Evolutionary conservation across 78 protist species (phyloP).

Genomic region (Tieghemostelium lacteum): DNA sequence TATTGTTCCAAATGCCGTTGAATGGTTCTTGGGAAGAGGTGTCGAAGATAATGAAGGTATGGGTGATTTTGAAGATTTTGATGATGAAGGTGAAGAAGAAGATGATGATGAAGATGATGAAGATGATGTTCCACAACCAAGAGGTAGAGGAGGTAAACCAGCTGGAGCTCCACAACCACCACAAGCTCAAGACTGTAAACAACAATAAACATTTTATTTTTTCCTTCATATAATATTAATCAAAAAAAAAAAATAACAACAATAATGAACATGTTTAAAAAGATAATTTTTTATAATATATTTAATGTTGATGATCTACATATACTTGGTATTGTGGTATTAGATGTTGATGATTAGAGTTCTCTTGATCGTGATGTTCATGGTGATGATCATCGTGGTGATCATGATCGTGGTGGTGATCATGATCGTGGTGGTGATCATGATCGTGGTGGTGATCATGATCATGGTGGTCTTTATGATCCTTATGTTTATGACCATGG

Average conservation of each 20-base stretch:
- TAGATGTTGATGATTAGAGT: slow-evolving; percentile 11
- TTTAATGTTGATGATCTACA: background rate
- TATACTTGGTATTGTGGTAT: background rate
- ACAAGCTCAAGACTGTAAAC: background rate
- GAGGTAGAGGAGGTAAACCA: background rate
- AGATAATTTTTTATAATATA: no score
- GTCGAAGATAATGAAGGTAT: slow-evolving; percentile 13
- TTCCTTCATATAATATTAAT: no score
- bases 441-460: background rate
- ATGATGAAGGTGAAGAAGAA: slow-evolving; percentile 44
- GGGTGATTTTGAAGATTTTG: slow-evolving; percentile 47
- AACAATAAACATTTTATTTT: no score
- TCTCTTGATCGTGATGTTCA: slow-evolving; percentile 11
- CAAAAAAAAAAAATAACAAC: no score
- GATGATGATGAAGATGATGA: slow-evolving; percentile 43
- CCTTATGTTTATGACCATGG: slow-evolving; percentile 7
- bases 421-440: slow-evolving; percentile 1
- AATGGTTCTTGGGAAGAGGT: slow-evolving; percentile 68
- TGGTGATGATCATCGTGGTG: slow-evolving; percentile 6
- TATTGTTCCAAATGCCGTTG: slow-evolving; percentile 65
- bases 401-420: slow-evolving; percentile 8
- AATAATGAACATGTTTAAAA: background rate
- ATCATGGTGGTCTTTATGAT: slow-evolving; percentile 10
- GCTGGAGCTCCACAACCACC: background rate
- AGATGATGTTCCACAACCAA: background rate